phyloP scores from a whole-genome alignment of 2,329 filamentous ascomycete species.

The Curvularia sp. region DNA sequence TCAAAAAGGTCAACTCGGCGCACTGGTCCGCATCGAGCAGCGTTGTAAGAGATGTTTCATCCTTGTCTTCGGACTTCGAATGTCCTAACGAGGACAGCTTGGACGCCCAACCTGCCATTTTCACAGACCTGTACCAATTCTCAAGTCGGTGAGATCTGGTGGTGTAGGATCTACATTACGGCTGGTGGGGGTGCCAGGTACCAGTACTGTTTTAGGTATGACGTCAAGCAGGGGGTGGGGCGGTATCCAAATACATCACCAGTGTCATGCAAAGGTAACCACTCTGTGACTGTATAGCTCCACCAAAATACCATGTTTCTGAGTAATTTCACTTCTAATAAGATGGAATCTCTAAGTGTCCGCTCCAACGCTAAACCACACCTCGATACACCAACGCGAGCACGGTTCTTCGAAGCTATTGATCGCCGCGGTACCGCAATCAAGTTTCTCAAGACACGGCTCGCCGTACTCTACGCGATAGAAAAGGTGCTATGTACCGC shows the following conservation, averaged over 20 bases:
- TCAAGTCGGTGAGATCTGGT: conserved; percentile 3
- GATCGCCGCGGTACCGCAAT: not conserved
- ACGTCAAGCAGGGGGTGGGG: conserved; percentile 27
- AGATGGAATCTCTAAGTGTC: not conserved
- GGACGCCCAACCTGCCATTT: conserved; percentile 41
- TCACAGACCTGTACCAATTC: not conserved
- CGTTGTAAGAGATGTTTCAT: conserved; percentile 53
- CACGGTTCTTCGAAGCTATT: not conserved
- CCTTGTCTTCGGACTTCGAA: conserved; percentile 37
- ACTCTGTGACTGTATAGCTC: not conserved
- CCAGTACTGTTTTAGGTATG: conserved; percentile 21
- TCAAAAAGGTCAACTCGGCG: conserved; percentile 56
- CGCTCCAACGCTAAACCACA: not conserved
- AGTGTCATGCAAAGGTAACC: not conserved
- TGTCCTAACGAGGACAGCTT: conserved; percentile 48
- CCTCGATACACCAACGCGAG: not conserved
- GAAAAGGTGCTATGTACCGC: not conserved
- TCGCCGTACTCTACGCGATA: not conserved
- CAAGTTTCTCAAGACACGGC: not conserved
- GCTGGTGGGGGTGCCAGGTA: conserved; percentile 2
- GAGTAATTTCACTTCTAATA: not conserved
- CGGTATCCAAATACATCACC: not conserved
- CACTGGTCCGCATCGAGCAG: conserved; percentile 56
- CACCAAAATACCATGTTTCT: not conserved
- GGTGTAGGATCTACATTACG: conserved; percentile 4